Evolutionary conservation across 2,329 filamentous ascomycete species (phyloP), one percentile per base, ranked within the genome.

Genomic region (Aureobasidium pullulans): DNA sequence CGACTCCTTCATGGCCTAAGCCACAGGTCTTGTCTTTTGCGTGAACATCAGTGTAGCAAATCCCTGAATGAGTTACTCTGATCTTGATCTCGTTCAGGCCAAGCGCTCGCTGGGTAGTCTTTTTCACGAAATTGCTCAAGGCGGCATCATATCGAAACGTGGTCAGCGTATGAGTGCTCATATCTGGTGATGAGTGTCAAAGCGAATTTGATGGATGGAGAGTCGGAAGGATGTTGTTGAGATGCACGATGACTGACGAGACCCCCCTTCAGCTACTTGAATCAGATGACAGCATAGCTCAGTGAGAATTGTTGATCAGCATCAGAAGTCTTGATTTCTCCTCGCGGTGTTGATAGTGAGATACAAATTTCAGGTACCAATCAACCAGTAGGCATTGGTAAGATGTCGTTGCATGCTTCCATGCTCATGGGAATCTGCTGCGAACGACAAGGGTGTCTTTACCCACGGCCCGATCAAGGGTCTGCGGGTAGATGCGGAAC

Each of bases 1-100:
- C 79, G 34, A 77, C 73, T 50, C 79, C 78, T 66, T 82, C 79
- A 63, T 82, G 79, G 6, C 79, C 79, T 0, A 81, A 70, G 13
- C 69, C 69, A 48, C 68, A 70, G 36, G 65, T 64, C 56, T 66
- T 68, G 4, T 63, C 62, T 48, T 72, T 72, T 16, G 70, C 70
- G 50, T 73, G 70, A 5, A 73, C 69, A 58, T 73, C 71, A 6
- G 71, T 72, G 62, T 66, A 69, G 61, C 71, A 73, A 44, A 72
- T 64, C 8, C 69, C 70, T n/a, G 67, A 68, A 36, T 72, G 69
- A 1, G 69, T 69, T 0, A 68, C 71, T 42, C 64, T 62, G 61
- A 73, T 67, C 39, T 71, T 62, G 15, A 70, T 63, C 31, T 71
- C 67, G 15, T 66, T 65, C 31, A 61, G 57, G 9, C 64, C 63